Conservation (phyloP, 495 filamentous ascomycete species). For the Barbatosphaeria neglecta region DNA sequence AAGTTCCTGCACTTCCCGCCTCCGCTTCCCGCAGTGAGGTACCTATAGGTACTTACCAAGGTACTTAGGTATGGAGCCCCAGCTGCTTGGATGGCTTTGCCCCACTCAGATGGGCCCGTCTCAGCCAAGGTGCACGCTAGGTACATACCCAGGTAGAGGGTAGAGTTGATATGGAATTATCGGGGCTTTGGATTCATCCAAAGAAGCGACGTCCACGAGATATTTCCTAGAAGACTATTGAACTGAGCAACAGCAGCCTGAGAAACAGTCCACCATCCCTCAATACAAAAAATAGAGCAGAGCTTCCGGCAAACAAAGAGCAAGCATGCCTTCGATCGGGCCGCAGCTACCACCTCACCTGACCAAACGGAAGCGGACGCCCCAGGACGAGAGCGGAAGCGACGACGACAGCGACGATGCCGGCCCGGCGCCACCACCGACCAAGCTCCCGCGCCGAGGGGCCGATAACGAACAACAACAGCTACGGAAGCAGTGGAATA, state of each 20-base stretch:
- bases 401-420: constrained; percentile 17
- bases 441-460: constrained; percentile 21
- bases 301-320: neutral
- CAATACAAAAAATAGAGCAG: neutral
- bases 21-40: no score
- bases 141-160: no score
- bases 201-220: no score
- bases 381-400: constrained; percentile 22
- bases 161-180: no score
- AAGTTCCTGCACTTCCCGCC: no score
- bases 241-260: no score
- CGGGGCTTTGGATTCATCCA: no score
- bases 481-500: constrained; percentile 6
- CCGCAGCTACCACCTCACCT: constrained; percentile 40
- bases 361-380: constrained; percentile 38
- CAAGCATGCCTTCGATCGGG: constrained; percentile 36
- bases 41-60: no score
- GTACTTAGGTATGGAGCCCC: neutral
- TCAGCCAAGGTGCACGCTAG: neutral
- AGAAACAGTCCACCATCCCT: no score
- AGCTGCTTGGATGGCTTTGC: no score
- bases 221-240: no score
- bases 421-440: constrained; percentile 16
- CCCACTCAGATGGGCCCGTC: neutral
- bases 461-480: constrained; percentile 21